Percentiles rank a stretch among this genome's conserved stretches.
These are phyloP conservation scores for Dryas integrifolia DNA, from an alignment of 331 rosid genomes.

Conservation along the genomic window DNA sequence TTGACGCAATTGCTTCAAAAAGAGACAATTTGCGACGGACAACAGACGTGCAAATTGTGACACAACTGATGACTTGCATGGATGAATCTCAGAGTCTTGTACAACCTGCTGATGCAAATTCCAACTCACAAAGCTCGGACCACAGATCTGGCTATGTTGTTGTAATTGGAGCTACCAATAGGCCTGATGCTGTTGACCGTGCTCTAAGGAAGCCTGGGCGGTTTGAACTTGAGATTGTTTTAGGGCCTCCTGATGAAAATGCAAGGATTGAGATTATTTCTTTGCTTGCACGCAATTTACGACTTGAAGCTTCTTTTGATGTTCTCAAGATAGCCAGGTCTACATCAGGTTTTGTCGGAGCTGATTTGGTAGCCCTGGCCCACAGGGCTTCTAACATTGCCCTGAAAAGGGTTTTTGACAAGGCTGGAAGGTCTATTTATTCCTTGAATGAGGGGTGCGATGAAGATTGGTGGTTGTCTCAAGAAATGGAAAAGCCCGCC, in stretches of 20 bases:
- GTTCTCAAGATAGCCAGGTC: slow-evolving; percentile 69
- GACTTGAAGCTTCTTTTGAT: slow-evolving; percentile 70
- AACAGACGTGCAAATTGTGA: slow-evolving; percentile 79
- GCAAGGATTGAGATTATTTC: slow-evolving; percentile 72
- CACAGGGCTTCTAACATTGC: slow-evolving; percentile 77
- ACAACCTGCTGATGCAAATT: slow-evolving; percentile 31
- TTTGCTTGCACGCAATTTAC: slow-evolving; percentile 46
- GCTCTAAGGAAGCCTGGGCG: slow-evolving; percentile 89
- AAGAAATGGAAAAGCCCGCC: slow-evolving; percentile 61
- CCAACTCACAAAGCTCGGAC: slow-evolving; percentile 39
- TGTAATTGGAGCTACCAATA: slow-evolving; percentile 93
- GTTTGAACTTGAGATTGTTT: slow-evolving; percentile 68
- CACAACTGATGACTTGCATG: slow-evolving; percentile 82
- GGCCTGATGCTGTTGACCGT: slow-evolving; percentile 85
- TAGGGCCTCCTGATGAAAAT: slow-evolving; percentile 78
- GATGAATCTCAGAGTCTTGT: slow-evolving; percentile 53
- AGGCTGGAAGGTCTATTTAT: slow-evolving; percentile 42
- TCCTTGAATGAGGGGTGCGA: slow-evolving; percentile 25
- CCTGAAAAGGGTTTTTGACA: slow-evolving; percentile 60
- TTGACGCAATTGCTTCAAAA: slow-evolving; percentile 84
- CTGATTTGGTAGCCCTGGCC: slow-evolving; percentile 70
- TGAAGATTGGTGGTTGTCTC: slow-evolving; percentile 61
- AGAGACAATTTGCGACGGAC: slow-evolving; percentile 80
- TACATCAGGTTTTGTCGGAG: slow-evolving; percentile 86
- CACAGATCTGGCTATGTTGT: slow-evolving; percentile 58